Evolutionary conservation across 2,329 filamentous ascomycete genomes (phyloP), one percentile per base, ranked within the genome.

Genomic region (Gnomoniopsis sp.): DNA sequence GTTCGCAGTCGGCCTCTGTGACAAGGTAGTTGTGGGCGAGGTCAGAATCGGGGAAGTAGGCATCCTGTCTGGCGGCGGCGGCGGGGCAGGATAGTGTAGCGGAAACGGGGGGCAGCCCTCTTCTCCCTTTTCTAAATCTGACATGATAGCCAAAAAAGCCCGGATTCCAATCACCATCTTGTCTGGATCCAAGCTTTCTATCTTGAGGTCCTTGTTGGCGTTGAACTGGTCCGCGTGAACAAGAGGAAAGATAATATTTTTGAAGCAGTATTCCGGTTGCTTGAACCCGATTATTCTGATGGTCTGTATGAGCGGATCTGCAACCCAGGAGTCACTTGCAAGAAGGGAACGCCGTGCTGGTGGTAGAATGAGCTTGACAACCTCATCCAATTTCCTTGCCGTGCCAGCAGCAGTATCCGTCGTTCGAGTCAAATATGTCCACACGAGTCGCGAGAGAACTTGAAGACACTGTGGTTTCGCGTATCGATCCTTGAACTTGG

Each of bases 151-250:
- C 30, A 99, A 80, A 70, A 98, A 99, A 3, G 95, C 90, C 63
- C 92, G 86, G 63, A 99, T 99, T 2, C 93, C 95, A 65, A 99
- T 90, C n/a, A 98, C 93, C 76, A 97, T 96, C 67, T 91, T 89
- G 69, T 99, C 96, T 0, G 96, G 95, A 62, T 99, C 95, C 62
- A 99, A 82, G 68, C 96, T 91, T 69, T 98, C 95, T 30, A 97
- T 89, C 69, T 86, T 92, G 46, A 95, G 76, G 48, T 96, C 90
- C 67, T 88, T 82, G 63, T 90, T 78, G 19, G 87, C 85, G 30
- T 84, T 80, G 70, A 97, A 95, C n/a, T 92, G 78, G 54, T 97
- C 93, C 1, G 92, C 91, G 69, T 96, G 96, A 69, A 99, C 89
- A 41, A 99, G 77, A 3, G 93, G 95, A 66, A 97, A 98, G n/a